A percentile compares a stretch with the other conserved stretches of the same genome.
phyloP scores from a whole-genome alignment of 495 filamentous ascomycete species.

The Neurospora tetraspora region DNA sequence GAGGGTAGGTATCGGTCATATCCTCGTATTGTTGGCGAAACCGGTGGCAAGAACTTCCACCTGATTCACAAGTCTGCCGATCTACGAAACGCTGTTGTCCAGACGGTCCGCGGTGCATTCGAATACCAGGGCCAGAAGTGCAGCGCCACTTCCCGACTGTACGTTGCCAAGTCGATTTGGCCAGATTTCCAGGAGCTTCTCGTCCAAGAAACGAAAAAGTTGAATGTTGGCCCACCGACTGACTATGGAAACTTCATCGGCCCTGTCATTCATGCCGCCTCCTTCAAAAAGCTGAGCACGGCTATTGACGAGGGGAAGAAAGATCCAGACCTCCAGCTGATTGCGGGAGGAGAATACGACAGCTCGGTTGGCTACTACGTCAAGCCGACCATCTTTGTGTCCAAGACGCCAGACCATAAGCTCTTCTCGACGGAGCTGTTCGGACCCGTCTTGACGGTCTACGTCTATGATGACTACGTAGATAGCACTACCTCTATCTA shows the following conservation, averaged over 20 bases:
- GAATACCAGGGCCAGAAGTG: conserved; percentile 91
- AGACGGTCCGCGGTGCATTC: conserved; percentile 79
- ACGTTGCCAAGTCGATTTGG: conserved; percentile 62
- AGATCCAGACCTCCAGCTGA: conserved; percentile 51
- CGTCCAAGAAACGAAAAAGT: conserved; percentile 51
- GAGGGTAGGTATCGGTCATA: conserved; percentile 62
- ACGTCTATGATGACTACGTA: conserved; percentile 59
- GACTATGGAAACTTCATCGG: conserved; percentile 64
- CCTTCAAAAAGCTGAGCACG: conserved; percentile 59
- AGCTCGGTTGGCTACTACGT: conserved; percentile 59
- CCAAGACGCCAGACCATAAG: conserved; percentile 49
- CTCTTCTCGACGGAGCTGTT: conserved; percentile 68
- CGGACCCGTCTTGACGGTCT: conserved; percentile 58
- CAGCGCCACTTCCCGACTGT: conserved; percentile 67
- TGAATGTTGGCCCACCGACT: conserved; percentile 59
- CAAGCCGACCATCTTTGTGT: conserved; percentile 60
- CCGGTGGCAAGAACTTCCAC: conserved; percentile 90
- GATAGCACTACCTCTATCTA: conserved; percentile 49
- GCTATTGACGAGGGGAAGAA: conserved; percentile 59
- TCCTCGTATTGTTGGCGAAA: conserved; percentile 77
- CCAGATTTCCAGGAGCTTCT: conserved; percentile 53
- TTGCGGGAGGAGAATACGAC: conserved; percentile 63
- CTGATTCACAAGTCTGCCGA: conserved; percentile 68
- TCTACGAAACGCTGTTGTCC: conserved; percentile 61
- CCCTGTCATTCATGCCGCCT: conserved; percentile 63